Conservation (phyloP, 257 asterid species). For the Prunella vulgaris region DNA sequence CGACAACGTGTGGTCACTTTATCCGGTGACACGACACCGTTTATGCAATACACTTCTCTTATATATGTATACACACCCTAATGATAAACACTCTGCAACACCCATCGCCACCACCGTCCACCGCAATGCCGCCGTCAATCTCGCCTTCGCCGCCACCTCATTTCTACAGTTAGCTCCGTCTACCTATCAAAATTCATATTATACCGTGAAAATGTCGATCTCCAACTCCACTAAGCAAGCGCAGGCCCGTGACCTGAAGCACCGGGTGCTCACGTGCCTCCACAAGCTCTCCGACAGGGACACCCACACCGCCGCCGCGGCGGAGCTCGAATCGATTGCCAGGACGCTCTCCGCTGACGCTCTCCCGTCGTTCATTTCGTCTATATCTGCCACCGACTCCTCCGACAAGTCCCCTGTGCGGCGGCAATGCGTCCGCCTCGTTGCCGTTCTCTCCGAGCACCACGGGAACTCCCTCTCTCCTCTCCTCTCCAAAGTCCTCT, state of each 20-base stretch:
- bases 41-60: neutral
- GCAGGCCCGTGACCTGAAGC: conserved; percentile 73
- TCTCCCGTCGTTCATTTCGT: conserved; percentile 55
- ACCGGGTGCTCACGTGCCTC: conserved; percentile 69
- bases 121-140: conserved; percentile 46
- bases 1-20: conserved; percentile 20
- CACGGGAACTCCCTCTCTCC: conserved; percentile 64
- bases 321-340: conserved; percentile 70
- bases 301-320: conserved; percentile 72
- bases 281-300: conserved; percentile 91
- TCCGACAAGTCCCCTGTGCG: conserved; percentile 71
- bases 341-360: conserved; percentile 42
- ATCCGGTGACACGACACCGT: conserved; percentile 17
- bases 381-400: conserved; percentile 68
- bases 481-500: conserved; percentile 56
- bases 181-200: neutral
- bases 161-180: neutral
- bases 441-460: conserved; percentile 55
- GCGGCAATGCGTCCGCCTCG: conserved; percentile 63
- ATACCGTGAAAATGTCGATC: conserved; percentile 30
- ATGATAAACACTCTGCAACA: neutral
- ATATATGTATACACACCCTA: neutral
- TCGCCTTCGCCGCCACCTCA: conserved; percentile 37
- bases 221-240: conserved; percentile 30
- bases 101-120: conserved; percentile 18